Base-by-base conservation (phyloP, 495 filamentous ascomycete genomes). In the Neurospora tetraspora region DNA sequence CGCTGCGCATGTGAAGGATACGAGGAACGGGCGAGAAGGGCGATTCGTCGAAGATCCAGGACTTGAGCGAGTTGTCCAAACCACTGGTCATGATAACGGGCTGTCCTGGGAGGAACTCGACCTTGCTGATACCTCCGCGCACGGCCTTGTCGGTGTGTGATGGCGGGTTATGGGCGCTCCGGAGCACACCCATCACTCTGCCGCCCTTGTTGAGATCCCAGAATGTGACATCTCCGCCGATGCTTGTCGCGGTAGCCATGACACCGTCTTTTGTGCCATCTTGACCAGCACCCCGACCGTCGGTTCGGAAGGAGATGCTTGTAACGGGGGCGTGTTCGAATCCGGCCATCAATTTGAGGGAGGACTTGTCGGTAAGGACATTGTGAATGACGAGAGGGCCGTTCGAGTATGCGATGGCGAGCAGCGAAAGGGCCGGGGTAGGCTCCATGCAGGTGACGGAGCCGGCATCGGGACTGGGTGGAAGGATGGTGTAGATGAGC, bases 201-300 rank as follows among this genome's bases (percentile, higher is more conserved):
- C 94, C 93, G 3, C 93, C 94, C 23, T 91, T 85, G 75, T 97
- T 96, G 69, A 99, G 85, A 80, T 98, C 95, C 96, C 96, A 99
- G 73, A 99, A 88, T 2, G 93, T 97, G 53, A 98, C 88, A 82
- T 98, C 94, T 16, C 95, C 94, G 75, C 86, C 92, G 7, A 85
- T 83, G 39, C 82, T 79, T 12, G 89, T 90, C 14, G 90, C 90
- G 6, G 92, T 97, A 61, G 91, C 95, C 94, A 96, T 96, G 61
- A 92, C 91, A 65, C 94, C 93, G 14, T 92, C 84, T 73, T 88
- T 88, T 69, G 88, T 88, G 5, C 94, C 94, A 80, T 97, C 94
- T 68, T 92, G 89, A 1, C 96, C 95, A 9, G 95, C 95, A 27
- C 97, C 96, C 38, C 91, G 80, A n/a, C 92, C 92, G 77, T 98